Conservation (phyloP, 2,329 filamentous ascomycete genomes). For the Fusarium compactum region DNA sequence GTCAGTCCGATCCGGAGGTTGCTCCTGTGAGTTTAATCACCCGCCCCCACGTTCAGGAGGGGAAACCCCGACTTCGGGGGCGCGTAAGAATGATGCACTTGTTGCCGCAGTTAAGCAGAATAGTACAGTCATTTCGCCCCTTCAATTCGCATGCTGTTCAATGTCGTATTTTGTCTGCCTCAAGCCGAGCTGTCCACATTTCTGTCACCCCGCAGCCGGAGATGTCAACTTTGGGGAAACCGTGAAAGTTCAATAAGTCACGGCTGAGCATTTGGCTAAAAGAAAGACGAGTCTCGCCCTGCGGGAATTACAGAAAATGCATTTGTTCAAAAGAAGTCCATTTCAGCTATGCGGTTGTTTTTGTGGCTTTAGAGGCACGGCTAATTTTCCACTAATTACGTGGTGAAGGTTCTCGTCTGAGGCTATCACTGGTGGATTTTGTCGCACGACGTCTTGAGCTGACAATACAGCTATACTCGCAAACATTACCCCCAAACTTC, state of each 20-base stretch:
- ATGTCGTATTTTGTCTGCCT: neutral
- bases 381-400: conserved; percentile 24
- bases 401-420: neutral
- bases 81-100: neutral
- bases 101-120: neutral
- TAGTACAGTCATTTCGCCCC: neutral
- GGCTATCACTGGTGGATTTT: conserved; percentile 14
- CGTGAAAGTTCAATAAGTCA: conserved; percentile 21
- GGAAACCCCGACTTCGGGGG: conserved; percentile 18
- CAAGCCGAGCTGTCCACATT: neutral
- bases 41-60: conserved; percentile 22
- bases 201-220: neutral
- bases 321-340: conserved; percentile 10
- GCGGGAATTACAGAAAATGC: conserved; percentile 17
- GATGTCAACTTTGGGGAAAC: conserved; percentile 19
- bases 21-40: conserved; percentile 9
- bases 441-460: neutral
- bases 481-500: neutral
- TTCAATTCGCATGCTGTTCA: accelerated
- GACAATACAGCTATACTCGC: neutral
- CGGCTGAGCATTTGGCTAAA: conserved; percentile 3
- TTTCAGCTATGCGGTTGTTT: neutral
- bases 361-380: conserved; percentile 2
- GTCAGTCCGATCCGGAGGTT: conserved; percentile 3
- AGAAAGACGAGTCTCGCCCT: neutral